Percentiles rank a stretch among this genome's conserved stretches.
Evolutionary conservation across 345 rosid species (phyloP).

Genomic region (Fremontodendron californicum): DNA sequence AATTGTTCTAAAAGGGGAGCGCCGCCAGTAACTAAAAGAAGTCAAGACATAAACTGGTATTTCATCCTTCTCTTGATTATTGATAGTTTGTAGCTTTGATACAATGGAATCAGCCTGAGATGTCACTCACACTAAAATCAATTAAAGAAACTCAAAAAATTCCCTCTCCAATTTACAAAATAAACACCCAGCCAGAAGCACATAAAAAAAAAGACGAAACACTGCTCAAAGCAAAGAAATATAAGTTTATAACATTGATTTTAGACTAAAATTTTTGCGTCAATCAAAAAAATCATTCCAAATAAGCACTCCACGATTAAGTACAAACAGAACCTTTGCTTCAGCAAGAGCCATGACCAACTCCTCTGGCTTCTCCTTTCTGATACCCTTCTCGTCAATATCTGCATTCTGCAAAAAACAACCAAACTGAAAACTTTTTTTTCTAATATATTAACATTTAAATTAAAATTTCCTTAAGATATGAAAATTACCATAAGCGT

Average conservation of each 20-base stretch:
- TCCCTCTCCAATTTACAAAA: constrained; percentile 1
- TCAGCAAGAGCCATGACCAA: constrained; percentile 88
- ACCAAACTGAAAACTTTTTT: not conserved
- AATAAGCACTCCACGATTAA: not conserved
- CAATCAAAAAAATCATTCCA: not conserved
- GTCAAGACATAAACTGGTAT: constrained; percentile 43
- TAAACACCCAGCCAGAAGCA: not conserved
- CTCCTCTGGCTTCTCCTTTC: constrained; percentile 70
- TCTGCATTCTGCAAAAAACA: constrained; percentile 61
- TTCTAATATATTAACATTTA: not conserved
- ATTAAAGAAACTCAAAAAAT: constrained; percentile 10
- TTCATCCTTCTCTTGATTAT: constrained; percentile 30
- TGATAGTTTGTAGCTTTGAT: constrained; percentile 34
- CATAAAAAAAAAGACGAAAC: not conserved
- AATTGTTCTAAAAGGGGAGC: constrained; percentile 10
- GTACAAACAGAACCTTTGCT: constrained; percentile 57
- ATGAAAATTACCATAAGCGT: constrained; percentile 47
- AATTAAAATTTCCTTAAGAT: not conserved
- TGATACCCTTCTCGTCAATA: constrained; percentile 78
- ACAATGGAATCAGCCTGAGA: constrained; percentile 72
- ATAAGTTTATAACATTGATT: not conserved
- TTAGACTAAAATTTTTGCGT: not conserved
- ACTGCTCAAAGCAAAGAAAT: not conserved
- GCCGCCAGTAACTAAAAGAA: constrained; percentile 7
- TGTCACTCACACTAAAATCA: constrained; percentile 25